phyloP scores from a whole-genome alignment of 768 basidiomycete species.

The Tricholoma hemisulphureum region DNA sequence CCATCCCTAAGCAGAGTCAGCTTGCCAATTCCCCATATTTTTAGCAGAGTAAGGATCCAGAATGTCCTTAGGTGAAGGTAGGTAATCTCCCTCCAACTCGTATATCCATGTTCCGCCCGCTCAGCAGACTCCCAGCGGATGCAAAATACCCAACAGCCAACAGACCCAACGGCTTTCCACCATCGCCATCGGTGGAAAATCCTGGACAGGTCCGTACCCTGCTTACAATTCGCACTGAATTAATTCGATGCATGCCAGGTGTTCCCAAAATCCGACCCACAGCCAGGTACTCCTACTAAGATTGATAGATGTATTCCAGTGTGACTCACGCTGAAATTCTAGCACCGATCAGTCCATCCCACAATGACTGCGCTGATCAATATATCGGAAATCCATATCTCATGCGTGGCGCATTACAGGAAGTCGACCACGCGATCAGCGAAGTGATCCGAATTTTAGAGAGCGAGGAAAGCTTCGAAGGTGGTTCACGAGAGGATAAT shows the following conservation, averaged over 20 bases:
- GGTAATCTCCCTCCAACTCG: not conserved
- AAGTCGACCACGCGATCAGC: slow-evolving; percentile 42
- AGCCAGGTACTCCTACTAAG: slow-evolving; percentile 24
- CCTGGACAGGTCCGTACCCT: slow-evolving; percentile 38
- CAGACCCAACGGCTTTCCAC: slow-evolving; percentile 34
- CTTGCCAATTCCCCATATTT: too few relatives aligned
- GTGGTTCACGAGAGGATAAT: slow-evolving; percentile 33
- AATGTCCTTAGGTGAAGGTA: slow-evolving; percentile 30
- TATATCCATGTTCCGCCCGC: not conserved
- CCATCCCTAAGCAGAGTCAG: too few relatives aligned
- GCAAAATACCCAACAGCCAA: slow-evolving; percentile 41
- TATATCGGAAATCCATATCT: slow-evolving; percentile 48
- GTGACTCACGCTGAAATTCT: not conserved
- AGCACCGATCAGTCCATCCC: slow-evolving; percentile 22
- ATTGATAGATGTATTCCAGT: not conserved
- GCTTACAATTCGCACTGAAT: not conserved
- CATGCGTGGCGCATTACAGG: slow-evolving; percentile 40
- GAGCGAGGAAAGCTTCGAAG: slow-evolving; percentile 38
- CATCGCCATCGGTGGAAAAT: slow-evolving; percentile 46
- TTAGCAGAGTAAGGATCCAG: not conserved
- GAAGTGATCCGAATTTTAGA: slow-evolving; percentile 45
- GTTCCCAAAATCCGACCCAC: slow-evolving; percentile 45
- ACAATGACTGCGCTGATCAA: slow-evolving; percentile 22
- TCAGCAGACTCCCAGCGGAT: slow-evolving; percentile 23
- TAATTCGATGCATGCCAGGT: slow-evolving; percentile 31